phyloP scores from a whole-genome alignment of 169 alveolate species.

The Plasmodium gaboni region DNA sequence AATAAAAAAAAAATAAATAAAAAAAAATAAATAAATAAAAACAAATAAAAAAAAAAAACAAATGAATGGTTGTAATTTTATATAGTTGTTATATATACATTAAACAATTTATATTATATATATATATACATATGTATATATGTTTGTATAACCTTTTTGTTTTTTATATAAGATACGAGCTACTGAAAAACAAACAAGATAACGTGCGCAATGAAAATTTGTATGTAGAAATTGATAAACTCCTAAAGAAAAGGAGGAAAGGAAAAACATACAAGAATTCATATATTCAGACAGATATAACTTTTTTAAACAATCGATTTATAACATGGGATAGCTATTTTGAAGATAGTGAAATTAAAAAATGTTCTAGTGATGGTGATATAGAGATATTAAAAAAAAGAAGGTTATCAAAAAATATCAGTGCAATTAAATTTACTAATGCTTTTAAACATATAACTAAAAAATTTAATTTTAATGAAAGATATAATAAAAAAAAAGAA shows the following conservation, averaged over 20 bases:
- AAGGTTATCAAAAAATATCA: conserved; percentile 11
- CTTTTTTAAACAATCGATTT: conserved; percentile 28
- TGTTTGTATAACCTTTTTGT: neutral
- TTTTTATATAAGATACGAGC: conserved; percentile 13
- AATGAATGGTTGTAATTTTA: neutral
- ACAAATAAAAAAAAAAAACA: neutral
- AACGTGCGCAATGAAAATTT: conserved; percentile 14
- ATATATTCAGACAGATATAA: conserved; percentile 35
- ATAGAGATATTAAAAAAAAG: conserved; percentile 24
- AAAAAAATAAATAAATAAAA: neutral
- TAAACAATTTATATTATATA: neutral
- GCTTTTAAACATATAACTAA: neutral
- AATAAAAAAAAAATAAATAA: neutral
- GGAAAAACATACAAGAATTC: conserved; percentile 27
- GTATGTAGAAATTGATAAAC: conserved; percentile 28
- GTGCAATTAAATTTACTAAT: neutral
- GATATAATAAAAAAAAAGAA: neutral
- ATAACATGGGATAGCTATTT: conserved; percentile 44
- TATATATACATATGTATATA: neutral
- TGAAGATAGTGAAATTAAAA: conserved; percentile 12
- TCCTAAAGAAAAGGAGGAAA: conserved; percentile 10
- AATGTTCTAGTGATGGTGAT: conserved; percentile 51
- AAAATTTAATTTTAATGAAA: neutral
- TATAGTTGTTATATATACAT: too few relatives aligned
- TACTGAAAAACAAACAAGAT: conserved; percentile 24